phyloP scores from a whole-genome alignment of 129 eudicot species.

The Daucus carota region DH1_v3.0 NC_030387.2:34700501-34701000 shows the following conservation, averaged over 20 bases:
- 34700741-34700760: constrained; percentile 89
- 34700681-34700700: constrained; percentile 96
- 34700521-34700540: neutral
- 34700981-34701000: neutral
- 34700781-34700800: constrained; percentile 94
- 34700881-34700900: neutral
- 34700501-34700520: neutral
- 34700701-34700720: constrained; percentile 77
- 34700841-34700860: constrained; percentile 76
- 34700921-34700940: neutral
- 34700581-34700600: neutral
- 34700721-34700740: constrained; percentile 90
- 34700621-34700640: constrained; percentile 20
- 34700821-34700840: constrained; percentile 87
- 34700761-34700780: constrained; percentile 82
- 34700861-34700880: constrained; percentile 76
- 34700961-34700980: neutral
- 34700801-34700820: constrained; percentile 68
- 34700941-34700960: neutral
- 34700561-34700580: neutral
- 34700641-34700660: constrained; percentile 96
- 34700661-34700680: constrained; percentile 99
- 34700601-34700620: neutral
- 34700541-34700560: neutral
- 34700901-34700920: neutral